Base-by-base conservation (phyloP, 192 early-diverging fungal genomes). In the Linnemannia zychae region DNA sequence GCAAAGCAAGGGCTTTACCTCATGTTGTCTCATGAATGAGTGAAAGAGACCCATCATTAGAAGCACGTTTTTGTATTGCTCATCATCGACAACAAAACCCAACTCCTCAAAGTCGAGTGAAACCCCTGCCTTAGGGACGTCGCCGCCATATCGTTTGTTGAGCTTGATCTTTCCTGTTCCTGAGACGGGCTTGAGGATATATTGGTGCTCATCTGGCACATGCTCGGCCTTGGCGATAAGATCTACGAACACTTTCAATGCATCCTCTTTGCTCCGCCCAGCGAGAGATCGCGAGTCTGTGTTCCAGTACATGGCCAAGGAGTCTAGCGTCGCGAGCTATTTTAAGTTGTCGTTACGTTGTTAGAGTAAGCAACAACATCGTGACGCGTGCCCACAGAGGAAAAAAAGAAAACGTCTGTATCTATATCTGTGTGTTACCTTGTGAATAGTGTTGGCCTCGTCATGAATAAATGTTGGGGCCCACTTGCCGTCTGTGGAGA, bases 181-280 rank as follows among this genome's bases (percentile, higher is more conserved):
- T 22, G 96, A 96, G 0, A 99, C 97, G 2, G 98, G 98, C 83
- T 94, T 94, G 36, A 99, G 82, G 33, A 99, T 94, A 76, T 97
- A 98, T 72, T 96, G 95, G 67, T 94, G 93, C 48, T 92, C 91
- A 38, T 88, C 87, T 40, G 91, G 90, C 17, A 93, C 80, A 13
- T 92, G 87, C 52, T 92, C 88, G 31, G 89, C 90, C 38, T 89
- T 88, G 17, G 93, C 90, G 86, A 96, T 95, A 89, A 93, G 66
- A 38, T 57, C 76, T 24, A 90, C 52, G 80, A 83, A 84, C 16
- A 80, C 71, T 60, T 91, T 81, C 71, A 92, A 72, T 46, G 91
- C 91, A 24, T 93, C 90, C 28, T 91, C 89, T 16, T 74, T 78
- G 4, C 78, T 48, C 72, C 87, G 81, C 12, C 91, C 92, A 15